These are phyloP conservation scores for Xylaria sp. DNA, from an alignment of 2,329 filamentous ascomycete species.

Conservation along the genomic window DNA sequence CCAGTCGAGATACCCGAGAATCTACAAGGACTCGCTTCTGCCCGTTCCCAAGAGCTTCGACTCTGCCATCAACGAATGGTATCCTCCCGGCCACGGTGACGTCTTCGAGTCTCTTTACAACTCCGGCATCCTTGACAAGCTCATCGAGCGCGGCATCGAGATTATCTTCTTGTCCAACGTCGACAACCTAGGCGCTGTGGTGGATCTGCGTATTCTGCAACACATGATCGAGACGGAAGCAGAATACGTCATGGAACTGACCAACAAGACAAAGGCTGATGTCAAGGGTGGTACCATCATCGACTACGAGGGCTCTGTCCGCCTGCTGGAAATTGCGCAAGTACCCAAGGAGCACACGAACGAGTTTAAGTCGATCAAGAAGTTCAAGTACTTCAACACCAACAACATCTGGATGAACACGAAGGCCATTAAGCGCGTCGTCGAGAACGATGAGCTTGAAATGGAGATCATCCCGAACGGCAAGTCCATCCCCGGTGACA, in stretches of 20 bases:
- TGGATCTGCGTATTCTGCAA: slow-evolving; percentile 96
- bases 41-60: slow-evolving; percentile 89
- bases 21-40: slow-evolving; percentile 96
- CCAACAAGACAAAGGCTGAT: slow-evolving; percentile 99
- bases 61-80: slow-evolving; percentile 94
- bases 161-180: slow-evolving; percentile 99
- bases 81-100: slow-evolving; percentile 98
- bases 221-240: slow-evolving; percentile 98
- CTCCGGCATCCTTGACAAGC: slow-evolving; percentile 95
- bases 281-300: slow-evolving; percentile 99
- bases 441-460: slow-evolving; percentile 96
- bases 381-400: slow-evolving; percentile 99
- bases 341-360: slow-evolving; percentile 99
- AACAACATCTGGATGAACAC: slow-evolving; percentile 99
- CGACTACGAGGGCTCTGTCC: slow-evolving; percentile 95
- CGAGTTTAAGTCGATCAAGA: slow-evolving; percentile 99
- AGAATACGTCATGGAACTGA: slow-evolving; percentile 99
- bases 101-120: slow-evolving; percentile 99
- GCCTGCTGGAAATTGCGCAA: slow-evolving; percentile 97
- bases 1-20: slow-evolving; percentile 97
- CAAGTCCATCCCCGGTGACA: slow-evolving; percentile 97
- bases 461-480: slow-evolving; percentile 99
- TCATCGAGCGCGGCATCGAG: slow-evolving; percentile 92
- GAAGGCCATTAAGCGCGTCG: slow-evolving; percentile 95
- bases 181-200: slow-evolving; percentile 96